Conservation (phyloP, 2,329 filamentous ascomycete species). For the Epichloe sylvatica region DNA sequence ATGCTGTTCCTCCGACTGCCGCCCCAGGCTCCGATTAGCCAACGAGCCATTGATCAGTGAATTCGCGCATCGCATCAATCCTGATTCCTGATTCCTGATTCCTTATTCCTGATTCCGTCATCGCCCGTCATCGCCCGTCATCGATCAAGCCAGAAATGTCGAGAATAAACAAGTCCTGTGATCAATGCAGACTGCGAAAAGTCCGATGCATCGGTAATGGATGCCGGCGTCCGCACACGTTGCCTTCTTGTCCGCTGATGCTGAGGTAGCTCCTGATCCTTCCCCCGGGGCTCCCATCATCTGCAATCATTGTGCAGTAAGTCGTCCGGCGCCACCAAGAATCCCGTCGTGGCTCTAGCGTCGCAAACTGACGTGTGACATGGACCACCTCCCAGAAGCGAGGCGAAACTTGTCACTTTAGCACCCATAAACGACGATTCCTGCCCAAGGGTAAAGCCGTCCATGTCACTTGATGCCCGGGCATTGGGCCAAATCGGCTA, state of each 20-base stretch:
- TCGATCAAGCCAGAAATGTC: background rate
- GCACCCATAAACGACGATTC: conserved; percentile 1
- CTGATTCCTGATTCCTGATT: no score
- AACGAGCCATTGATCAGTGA: no score
- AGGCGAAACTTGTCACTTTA: conserved; percentile 3
- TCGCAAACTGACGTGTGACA: background rate
- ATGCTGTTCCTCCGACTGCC: conserved; percentile 22
- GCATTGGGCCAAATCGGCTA: background rate
- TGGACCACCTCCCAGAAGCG: background rate
- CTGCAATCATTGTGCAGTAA: conserved; percentile 3
- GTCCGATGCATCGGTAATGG: conserved; percentile 10
- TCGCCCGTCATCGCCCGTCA: background rate
- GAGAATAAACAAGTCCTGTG: conserved; percentile 9
- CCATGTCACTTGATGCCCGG: background rate
- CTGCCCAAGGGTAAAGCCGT: conserved; percentile 1
- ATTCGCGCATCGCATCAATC: no score
- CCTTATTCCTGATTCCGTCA: background rate
- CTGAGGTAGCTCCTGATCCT: background rate
- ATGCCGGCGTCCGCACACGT: background rate
- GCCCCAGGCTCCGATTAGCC: no score
- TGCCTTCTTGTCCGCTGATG: background rate
- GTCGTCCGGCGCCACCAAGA: background rate
- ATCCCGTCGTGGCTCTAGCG: background rate
- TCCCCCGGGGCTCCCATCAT: background rate
- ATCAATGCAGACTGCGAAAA: conserved; percentile 12